Evolutionary conservation across 192 early-diverging fungal species (phyloP).

Genomic region (Rhizophlyctis rosea): DNA sequence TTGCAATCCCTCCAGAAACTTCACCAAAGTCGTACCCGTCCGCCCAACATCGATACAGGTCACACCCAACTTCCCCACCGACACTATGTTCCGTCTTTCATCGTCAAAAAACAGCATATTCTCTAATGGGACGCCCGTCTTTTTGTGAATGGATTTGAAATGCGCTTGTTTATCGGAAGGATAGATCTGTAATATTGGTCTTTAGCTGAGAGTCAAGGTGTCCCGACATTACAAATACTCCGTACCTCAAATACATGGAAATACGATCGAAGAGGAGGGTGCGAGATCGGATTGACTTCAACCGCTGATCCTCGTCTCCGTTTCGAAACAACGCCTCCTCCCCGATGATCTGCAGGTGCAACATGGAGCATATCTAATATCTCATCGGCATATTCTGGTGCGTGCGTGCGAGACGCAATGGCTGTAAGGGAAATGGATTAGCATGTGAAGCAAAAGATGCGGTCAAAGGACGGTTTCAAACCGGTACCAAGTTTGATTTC

Average conservation of each 20-base stretch:
- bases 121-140: neutral
- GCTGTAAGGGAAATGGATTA: too few relatives aligned
- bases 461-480: too few relatives aligned
- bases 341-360: too few relatives aligned
- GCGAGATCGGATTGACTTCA: neutral
- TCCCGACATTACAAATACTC: neutral
- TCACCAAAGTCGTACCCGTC: neutral
- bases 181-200: neutral
- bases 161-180: neutral
- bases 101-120: neutral
- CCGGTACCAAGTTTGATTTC: neutral
- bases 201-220: neutral
- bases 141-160: neutral
- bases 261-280: neutral
- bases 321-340: too few relatives aligned
- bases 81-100: neutral
- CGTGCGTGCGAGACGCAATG: neutral
- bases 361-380: neutral
- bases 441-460: too few relatives aligned
- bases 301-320: neutral
- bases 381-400: neutral
- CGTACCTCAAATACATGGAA: neutral
- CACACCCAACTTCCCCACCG: neutral
- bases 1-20: neutral
- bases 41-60: neutral